These are phyloP conservation scores for Capsella bursapastoris DNA, from an alignment of 345 rosid species.

Conservation along the genomic window DNA sequence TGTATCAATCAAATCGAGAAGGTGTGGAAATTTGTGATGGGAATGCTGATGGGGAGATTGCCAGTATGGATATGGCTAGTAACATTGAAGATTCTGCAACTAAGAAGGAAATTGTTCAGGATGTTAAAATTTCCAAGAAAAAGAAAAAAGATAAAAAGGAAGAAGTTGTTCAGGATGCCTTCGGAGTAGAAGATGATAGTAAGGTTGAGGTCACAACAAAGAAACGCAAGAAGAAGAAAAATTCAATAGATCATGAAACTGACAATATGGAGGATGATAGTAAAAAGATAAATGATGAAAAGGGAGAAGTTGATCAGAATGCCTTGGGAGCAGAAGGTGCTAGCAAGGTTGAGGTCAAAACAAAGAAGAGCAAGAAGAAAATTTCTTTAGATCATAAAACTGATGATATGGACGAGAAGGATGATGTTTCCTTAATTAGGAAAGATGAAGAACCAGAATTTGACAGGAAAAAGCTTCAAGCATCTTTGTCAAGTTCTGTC, in stretches of 20 bases:
- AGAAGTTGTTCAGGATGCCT: constrained; percentile 15
- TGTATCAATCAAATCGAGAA: constrained; percentile 19
- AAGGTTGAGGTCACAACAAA: constrained; percentile 4
- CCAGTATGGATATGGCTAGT: constrained; percentile 18
- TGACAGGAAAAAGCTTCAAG: constrained; percentile 23
- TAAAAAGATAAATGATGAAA: background rate
- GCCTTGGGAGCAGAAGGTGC: constrained; percentile 22
- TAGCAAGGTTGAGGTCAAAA: constrained; percentile 2
- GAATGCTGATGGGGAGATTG: constrained; percentile 20
- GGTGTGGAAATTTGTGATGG: constrained; percentile 2
- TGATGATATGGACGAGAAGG: constrained; percentile 30
- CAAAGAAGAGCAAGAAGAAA: constrained; percentile 31
- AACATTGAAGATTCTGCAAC: constrained; percentile 12
- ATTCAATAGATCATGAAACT: background rate
- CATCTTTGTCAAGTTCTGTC: constrained; percentile 35
- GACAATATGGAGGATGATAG: constrained; percentile 8
- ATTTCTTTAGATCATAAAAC: constrained; percentile 11
- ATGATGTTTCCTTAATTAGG: constrained; percentile 10
- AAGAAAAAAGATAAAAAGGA: background rate
- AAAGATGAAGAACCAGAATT: constrained; percentile 38
- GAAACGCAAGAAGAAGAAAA: constrained; percentile 28
- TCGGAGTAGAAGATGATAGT: constrained; percentile 11
- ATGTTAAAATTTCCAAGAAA: background rate
- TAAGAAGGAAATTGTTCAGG: background rate
- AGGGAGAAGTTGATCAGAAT: constrained; percentile 9